phyloP scores from a whole-genome alignment of 768 basidiomycete species.

The Trametes coccinea region DNA sequence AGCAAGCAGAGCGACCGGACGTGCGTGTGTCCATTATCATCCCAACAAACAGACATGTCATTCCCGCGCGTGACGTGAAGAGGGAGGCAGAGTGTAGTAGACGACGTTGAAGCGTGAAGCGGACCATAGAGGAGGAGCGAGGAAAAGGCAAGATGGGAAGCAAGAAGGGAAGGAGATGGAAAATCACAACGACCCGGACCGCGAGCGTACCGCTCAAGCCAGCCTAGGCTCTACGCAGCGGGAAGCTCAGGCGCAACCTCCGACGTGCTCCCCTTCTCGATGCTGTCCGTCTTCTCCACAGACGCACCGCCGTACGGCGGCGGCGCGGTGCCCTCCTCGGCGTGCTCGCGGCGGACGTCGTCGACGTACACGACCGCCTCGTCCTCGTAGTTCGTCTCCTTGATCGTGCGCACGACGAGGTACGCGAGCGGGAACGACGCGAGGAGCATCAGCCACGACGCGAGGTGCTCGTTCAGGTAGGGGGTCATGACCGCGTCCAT shows the following conservation, averaged over 20 bases:
- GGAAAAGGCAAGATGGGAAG: not conserved
- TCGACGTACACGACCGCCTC: slow-evolving; percentile 35
- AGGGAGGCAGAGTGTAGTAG: too few relatives aligned
- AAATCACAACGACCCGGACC: not conserved
- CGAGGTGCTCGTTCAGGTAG: slow-evolving; percentile 44
- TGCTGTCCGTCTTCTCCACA: slow-evolving; percentile 5
- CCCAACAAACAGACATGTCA: not conserved
- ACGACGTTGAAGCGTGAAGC: too few relatives aligned
- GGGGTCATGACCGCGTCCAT: slow-evolving; percentile 49
- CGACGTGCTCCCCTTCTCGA: slow-evolving; percentile 27
- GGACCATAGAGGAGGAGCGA: too few relatives aligned
- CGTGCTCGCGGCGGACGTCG: slow-evolving; percentile 21
- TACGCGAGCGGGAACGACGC: slow-evolving; percentile 37
- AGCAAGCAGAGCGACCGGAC: too few relatives aligned
- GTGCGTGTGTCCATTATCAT: not conserved
- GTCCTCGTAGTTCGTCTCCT: slow-evolving; percentile 40
- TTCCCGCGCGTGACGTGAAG: not conserved
- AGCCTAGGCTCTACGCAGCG: not conserved
- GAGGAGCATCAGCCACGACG: slow-evolving; percentile 38
- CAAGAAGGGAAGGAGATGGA: not conserved
- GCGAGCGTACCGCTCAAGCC: not conserved
- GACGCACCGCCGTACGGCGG: not conserved
- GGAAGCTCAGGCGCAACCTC: not conserved
- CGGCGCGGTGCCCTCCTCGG: slow-evolving; percentile 20
- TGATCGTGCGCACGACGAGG: slow-evolving; percentile 36